phyloP scores from a whole-genome alignment of 2,329 filamentous ascomycete species.

The Juglanconis oblonga region DNA sequence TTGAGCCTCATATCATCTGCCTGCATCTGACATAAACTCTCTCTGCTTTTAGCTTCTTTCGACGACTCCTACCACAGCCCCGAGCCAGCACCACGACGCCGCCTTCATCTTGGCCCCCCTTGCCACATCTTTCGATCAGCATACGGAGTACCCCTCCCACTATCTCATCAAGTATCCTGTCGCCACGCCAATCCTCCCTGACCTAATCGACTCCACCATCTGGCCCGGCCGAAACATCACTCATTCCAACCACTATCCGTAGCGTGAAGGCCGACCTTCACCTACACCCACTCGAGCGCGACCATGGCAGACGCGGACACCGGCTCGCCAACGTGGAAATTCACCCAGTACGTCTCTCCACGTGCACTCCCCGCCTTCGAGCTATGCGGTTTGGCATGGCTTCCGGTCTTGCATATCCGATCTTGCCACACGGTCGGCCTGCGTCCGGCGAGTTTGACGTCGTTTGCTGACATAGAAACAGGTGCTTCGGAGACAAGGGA shows the following conservation, averaged over 20 bases:
- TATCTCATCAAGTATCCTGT: constrained; percentile 8
- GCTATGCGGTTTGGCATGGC: not conserved
- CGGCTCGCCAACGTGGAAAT: constrained; percentile 97
- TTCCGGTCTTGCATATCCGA: not conserved
- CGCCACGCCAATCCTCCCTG: not conserved
- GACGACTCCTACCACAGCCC: not conserved
- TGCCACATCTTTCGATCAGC: constrained; percentile 3
- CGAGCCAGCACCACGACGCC: not conserved
- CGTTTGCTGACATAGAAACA: constrained; percentile 38
- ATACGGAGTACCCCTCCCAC: constrained; percentile 2
- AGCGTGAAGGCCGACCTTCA: constrained; percentile 26
- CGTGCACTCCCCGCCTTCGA: not conserved
- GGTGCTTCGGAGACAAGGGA: constrained; percentile 99
- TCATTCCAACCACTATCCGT: constrained; percentile 11
- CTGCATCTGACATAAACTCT: constrained; percentile 6
- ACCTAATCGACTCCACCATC: constrained; percentile 8
- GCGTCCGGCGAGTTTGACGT: not conserved
- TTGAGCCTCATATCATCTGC: constrained; percentile 12
- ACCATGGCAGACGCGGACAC: constrained; percentile 97
- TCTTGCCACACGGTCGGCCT: not conserved
- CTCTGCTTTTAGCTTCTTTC: not conserved
- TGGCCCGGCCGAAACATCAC: constrained; percentile 5
- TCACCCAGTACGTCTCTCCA: constrained; percentile 79
- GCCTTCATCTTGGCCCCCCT: constrained; percentile 7
- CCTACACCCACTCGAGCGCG: constrained; percentile 29